Conservation (phyloP, 2,329 filamentous ascomycete genomes). For the Neurospora crassa region DNA sequence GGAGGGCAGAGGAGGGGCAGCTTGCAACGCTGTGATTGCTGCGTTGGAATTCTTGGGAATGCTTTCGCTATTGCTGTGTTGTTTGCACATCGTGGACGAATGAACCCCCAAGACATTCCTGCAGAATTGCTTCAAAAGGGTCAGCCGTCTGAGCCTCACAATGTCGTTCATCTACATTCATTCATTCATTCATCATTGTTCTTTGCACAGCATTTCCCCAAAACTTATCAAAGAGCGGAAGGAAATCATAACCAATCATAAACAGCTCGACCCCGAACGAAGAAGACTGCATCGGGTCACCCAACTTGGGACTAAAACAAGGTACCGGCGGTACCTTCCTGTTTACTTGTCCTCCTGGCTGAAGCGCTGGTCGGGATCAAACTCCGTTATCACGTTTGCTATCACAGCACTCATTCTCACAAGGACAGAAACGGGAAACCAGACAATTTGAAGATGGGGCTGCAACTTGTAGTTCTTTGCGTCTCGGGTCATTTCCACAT, state of each 20-base stretch:
- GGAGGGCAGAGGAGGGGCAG: neutral
- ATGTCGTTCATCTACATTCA: neutral
- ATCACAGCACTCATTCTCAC: no score
- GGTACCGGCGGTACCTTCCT: neutral
- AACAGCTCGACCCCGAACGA: neutral
- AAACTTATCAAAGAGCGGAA: neutral
- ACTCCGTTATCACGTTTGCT: neutral
- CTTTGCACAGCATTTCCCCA: neutral
- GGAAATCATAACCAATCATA: neutral
- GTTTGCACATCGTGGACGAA: neutral
- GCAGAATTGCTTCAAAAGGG: neutral
- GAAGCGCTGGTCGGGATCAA: neutral
- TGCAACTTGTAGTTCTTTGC: neutral
- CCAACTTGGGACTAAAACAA: neutral
- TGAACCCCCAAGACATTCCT: neutral
- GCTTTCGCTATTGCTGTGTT: neutral
- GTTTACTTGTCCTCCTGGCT: neutral
- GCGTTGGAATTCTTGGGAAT: neutral
- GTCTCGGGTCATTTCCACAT: neutral
- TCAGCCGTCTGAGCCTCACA: neutral
- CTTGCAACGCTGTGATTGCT: neutral
- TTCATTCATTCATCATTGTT: no score
- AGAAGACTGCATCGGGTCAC: neutral
- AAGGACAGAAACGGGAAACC: neutral
- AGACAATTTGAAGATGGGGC: neutral